Conservation (phyloP, 2,329 filamentous ascomycete species). For the Cercospora berteroae region DNA sequence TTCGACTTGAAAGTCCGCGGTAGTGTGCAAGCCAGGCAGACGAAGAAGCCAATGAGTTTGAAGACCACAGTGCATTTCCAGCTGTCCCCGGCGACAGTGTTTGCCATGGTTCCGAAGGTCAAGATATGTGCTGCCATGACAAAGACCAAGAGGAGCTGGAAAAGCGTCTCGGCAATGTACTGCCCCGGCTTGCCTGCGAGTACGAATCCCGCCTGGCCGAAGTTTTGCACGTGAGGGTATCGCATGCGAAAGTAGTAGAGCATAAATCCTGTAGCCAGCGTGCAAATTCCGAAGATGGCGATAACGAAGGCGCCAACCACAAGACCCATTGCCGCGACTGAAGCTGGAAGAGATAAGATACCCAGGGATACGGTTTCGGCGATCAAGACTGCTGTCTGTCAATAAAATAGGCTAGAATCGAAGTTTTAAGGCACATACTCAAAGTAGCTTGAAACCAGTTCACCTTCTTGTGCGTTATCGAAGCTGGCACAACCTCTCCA, state of each 20-base stretch:
- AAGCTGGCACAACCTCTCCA: slow-evolving; percentile 7
- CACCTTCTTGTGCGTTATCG: slow-evolving; percentile 10
- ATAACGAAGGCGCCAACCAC: slow-evolving; percentile 53
- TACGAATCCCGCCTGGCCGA: slow-evolving; percentile 65
- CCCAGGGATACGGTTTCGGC: slow-evolving; percentile 60
- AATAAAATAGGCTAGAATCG: not conserved
- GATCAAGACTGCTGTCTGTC: slow-evolving; percentile 44
- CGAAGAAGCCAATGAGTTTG: slow-evolving; percentile 56
- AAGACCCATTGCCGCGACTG: slow-evolving; percentile 51
- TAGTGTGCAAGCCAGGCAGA: slow-evolving; percentile 60
- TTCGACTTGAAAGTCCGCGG: slow-evolving; percentile 63
- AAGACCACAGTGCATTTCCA: slow-evolving; percentile 61
- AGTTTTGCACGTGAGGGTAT: slow-evolving; percentile 61
- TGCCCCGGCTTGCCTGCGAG: slow-evolving; percentile 60
- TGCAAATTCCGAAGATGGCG: slow-evolving; percentile 52
- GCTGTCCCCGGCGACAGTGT: slow-evolving; percentile 58
- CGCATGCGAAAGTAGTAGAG: slow-evolving; percentile 58
- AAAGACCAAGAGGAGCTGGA: slow-evolving; percentile 15
- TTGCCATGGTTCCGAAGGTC: slow-evolving; percentile 68
- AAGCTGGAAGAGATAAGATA: slow-evolving; percentile 55
- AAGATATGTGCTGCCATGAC: slow-evolving; percentile 69
- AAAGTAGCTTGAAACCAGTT: slow-evolving; percentile 10
- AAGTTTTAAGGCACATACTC: not conserved
- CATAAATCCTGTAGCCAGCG: slow-evolving; percentile 61
- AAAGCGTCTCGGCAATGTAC: slow-evolving; percentile 55